Evolutionary conservation across 2,329 filamentous ascomycete species (phyloP), one percentile per base, ranked within the genome.

Genomic region (Coniochaeta hoffmannii): DNA sequence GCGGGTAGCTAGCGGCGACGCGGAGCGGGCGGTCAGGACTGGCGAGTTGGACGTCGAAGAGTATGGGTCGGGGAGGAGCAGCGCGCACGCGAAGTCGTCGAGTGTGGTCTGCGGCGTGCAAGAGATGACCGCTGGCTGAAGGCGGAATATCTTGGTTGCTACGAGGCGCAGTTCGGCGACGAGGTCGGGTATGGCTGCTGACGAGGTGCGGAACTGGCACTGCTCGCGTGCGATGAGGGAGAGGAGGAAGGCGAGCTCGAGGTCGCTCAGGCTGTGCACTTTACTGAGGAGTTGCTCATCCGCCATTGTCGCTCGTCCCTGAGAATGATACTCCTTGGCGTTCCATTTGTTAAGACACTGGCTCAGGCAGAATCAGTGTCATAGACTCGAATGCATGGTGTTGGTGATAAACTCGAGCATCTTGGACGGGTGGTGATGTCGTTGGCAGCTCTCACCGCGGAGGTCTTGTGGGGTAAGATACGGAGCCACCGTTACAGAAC

Each of bases 241-340:
- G 53, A 97, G 81, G 38, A 97, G 79, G 14, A 88, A 75, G 24
- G 93, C 94, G 57, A 97, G 82, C 72, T 97, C 92, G 38, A 97
- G 79, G 73, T 97, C 92, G 65, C 87, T 89, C 60, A 97, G 78
- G 62, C 83, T 80, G 66, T 92, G 88, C 63, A 95, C 81, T 69
- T 87, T 87, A 60, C 81, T 76, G 58, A 86, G 74, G 59, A 91
- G 76, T 56, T 73, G 71, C 65, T 80, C 76, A 73, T 82, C 76
- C 69, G 81, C 83, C 85, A 88, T 88, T 65, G 68, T 38, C 22
- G 9, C 19, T 46, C 10, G 41, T 46, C 36, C 17, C 17, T 15
- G 24, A 28, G 19, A 5, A 15, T 12, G 8, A 22, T 28, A 17
- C 5, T 10, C 14, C 3, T 28, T 46, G 41, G 41, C 26, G 41